Percentiles rank a stretch among this genome's conserved stretches.
These are phyloP conservation scores for Circinella umbellata DNA, from an alignment of 371 early-diverging fungal species.

Conservation along the genomic window DNA sequence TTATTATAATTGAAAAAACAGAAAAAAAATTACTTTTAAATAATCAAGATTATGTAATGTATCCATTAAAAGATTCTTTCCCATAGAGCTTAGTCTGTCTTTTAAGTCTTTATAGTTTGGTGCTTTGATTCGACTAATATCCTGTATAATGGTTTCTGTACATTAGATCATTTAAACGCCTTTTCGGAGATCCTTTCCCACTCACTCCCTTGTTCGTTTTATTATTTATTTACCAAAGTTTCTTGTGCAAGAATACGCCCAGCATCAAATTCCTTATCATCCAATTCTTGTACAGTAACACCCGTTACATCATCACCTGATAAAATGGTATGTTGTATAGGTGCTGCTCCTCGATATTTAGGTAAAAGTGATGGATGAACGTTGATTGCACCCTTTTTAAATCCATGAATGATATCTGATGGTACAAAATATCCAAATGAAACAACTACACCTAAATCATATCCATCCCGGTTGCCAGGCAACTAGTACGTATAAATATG, in stretches of 20 bases:
- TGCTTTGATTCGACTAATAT: constrained; percentile 11
- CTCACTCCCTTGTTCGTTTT: not conserved
- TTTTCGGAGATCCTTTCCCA: not conserved
- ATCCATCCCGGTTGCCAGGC: constrained; percentile 27
- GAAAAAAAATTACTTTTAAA: constrained; percentile 40
- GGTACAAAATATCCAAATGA: constrained; percentile 95
- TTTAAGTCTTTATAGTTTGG: constrained; percentile 31
- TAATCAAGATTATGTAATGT: constrained; percentile 65
- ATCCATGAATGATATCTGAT: constrained; percentile 61
- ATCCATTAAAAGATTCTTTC: constrained; percentile 67
- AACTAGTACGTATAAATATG: constrained; percentile 22
- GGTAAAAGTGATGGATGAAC: constrained; percentile 92
- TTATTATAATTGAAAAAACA: no score
- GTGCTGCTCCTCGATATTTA: constrained; percentile 90
- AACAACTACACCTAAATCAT: constrained; percentile 89
- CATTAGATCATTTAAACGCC: not conserved
- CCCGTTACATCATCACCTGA: constrained; percentile 81
- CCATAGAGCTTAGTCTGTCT: constrained; percentile 61
- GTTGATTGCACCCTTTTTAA: constrained; percentile 80
- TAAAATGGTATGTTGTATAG: constrained; percentile 87
- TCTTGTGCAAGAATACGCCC: constrained; percentile 83
- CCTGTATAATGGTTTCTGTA: not conserved
- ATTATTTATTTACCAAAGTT: constrained; percentile 38
- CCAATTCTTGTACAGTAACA: constrained; percentile 87
- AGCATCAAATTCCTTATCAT: constrained; percentile 80